Conservation (phyloP, 306 rosid species). For the Begonia masoniana region DNA sequence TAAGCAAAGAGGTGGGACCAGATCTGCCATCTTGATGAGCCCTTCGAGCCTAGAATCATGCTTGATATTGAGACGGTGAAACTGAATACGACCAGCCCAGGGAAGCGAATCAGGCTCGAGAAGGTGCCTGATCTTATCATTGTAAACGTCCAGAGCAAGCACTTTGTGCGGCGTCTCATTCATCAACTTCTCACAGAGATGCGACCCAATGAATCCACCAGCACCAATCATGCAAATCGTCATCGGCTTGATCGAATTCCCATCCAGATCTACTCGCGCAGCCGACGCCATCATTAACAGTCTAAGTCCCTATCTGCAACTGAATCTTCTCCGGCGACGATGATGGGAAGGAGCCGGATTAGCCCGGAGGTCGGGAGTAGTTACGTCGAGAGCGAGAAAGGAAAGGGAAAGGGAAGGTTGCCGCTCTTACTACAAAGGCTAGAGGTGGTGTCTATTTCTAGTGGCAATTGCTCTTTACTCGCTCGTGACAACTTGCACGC, state of each 20-base stretch:
- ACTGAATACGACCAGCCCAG: constrained; percentile 37
- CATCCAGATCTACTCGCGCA: constrained; percentile 61
- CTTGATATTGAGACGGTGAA: constrained; percentile 59
- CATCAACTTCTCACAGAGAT: constrained; percentile 75
- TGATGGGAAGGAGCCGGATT: neutral
- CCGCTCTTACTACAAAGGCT: no score
- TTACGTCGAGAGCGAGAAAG: neutral
- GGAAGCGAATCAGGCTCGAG: constrained; percentile 32
- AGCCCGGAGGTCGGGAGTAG: neutral
- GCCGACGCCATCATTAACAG: constrained; percentile 32
- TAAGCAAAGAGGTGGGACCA: constrained; percentile 12
- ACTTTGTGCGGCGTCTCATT: constrained; percentile 66
- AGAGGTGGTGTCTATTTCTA: no score
- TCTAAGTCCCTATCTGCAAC: neutral
- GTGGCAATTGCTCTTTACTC: no score
- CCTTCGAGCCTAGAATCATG: constrained; percentile 75
- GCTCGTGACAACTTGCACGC: no score
- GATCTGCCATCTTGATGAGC: constrained; percentile 57
- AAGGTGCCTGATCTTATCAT: constrained; percentile 50
- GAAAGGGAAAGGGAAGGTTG: neutral
- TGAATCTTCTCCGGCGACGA: neutral
- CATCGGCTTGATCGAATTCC: constrained; percentile 53
- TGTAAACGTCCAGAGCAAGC: constrained; percentile 65
- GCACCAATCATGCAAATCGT: constrained; percentile 92
- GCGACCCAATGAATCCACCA: constrained; percentile 85